Evolutionary conservation across 2,329 filamentous ascomycete genomes (phyloP).

Genomic region (Penicillium sp.): DNA sequence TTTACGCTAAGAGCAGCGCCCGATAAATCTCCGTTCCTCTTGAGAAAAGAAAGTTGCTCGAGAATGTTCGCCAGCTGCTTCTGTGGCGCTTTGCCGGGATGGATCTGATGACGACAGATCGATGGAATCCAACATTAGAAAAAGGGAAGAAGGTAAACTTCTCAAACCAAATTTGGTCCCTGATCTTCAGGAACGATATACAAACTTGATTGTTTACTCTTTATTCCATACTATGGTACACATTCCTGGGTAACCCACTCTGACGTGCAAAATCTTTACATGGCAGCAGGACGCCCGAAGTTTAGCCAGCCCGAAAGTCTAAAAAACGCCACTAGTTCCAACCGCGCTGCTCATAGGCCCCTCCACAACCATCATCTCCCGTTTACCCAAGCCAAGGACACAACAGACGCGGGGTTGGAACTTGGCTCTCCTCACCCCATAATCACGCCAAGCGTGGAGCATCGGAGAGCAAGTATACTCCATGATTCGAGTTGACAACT

Average conservation of each 20-base stretch:
- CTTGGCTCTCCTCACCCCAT: not conserved
- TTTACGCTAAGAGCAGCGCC: not conserved
- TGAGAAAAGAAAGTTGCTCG: not conserved
- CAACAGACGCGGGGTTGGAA: not conserved
- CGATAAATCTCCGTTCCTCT: slow-evolving; percentile 6
- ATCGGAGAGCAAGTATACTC: not conserved
- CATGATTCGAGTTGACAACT: not conserved
- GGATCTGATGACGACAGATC: not conserved
- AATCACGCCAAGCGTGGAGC: not conserved
- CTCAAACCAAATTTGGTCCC: too few species aligned
- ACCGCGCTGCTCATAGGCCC: not conserved
- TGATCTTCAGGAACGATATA: too few species aligned
- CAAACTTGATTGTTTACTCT: not conserved
- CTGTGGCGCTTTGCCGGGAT: not conserved
- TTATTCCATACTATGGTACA: too few species aligned
- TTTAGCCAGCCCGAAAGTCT: slow-evolving; percentile 6
- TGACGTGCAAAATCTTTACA: not conserved
- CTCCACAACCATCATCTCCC: not conserved
- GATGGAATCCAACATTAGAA: not conserved
- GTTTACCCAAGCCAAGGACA: not conserved
- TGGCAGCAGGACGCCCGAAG: not conserved
- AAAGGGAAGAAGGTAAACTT: too few species aligned
- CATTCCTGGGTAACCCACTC: not conserved
- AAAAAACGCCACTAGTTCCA: slow-evolving; percentile 4
- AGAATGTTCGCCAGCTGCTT: not conserved